A percentile compares a stretch with the other conserved stretches of the same genome.
These are phyloP conservation scores for Crithidia fasciculata DNA, from an alignment of 208 protist genomes.

Conservation along the genomic window DNA sequence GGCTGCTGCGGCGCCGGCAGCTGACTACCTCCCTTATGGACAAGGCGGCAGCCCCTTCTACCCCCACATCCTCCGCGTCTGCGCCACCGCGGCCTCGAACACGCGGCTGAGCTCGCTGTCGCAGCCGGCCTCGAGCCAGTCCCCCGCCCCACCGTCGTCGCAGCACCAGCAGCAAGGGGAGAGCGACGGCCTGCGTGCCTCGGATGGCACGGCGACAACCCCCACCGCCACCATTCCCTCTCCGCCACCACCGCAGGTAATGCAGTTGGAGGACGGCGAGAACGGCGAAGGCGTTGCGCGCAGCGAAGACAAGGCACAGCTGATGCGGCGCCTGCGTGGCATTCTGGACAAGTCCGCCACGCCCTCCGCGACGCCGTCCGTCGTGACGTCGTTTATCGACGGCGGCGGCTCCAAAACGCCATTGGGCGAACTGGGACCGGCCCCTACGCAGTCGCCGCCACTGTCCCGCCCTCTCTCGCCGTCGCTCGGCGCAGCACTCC, in stretches of 20 bases:
- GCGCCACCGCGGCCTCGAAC: neutral
- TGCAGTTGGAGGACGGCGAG: neutral
- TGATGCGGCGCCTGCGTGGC: slow-evolving; percentile 25
- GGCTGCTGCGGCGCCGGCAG: neutral
- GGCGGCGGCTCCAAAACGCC: neutral
- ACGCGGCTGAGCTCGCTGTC: slow-evolving; percentile 3
- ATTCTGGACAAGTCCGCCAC: slow-evolving; percentile 14
- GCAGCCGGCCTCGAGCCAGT: neutral
- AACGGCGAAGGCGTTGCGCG: neutral
- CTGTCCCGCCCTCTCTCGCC: too few species aligned
- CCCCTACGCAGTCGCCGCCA: neutral
- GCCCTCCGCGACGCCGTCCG: slow-evolving; percentile 1
- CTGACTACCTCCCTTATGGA: neutral
- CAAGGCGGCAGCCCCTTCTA: slow-evolving; percentile 15
- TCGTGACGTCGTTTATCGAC: slow-evolving; percentile 1
- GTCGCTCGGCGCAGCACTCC: neutral
- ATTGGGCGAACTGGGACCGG: neutral
- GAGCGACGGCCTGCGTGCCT: neutral
- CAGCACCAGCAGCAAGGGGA: neutral
- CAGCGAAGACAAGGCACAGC: slow-evolving; percentile 20
- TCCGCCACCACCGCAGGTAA: neutral
- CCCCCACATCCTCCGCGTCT: slow-evolving; percentile 11
- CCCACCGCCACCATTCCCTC: neutral
- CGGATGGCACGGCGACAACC: neutral
- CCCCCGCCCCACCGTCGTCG: neutral